A percentile compares a stretch with the other conserved stretches of the same genome.
phyloP scores from a whole-genome alignment of 768 basidiomycete genomes.

The Punctularia strigosozonata region DNA sequence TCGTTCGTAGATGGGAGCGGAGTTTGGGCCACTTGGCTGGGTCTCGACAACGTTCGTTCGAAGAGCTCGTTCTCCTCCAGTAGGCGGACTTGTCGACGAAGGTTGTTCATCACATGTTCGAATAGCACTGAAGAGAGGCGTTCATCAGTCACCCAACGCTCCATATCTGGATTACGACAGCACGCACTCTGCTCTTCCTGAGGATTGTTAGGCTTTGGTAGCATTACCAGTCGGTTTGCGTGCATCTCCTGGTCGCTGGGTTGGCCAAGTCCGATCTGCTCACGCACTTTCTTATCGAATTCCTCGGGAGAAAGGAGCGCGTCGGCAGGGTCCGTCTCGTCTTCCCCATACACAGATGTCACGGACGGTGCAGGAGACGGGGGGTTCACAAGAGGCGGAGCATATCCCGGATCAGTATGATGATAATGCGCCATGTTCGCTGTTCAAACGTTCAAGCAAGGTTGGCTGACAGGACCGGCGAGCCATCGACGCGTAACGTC shows the following conservation, averaged over 20 bases:
- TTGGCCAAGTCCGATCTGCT: conserved; percentile 21
- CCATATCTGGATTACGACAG: not conserved
- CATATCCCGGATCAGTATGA: conserved; percentile 27
- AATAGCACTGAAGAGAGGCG: conserved; percentile 18
- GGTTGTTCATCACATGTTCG: conserved; percentile 24
- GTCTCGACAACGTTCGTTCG: conserved; percentile 25
- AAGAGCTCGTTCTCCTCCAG: conserved; percentile 34
- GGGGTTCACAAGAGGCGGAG: conserved; percentile 31
- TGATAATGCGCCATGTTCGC: conserved; percentile 18
- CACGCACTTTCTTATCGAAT: conserved; percentile 24
- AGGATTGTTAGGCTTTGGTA: conserved; percentile 20
- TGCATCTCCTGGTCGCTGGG: conserved; percentile 25
- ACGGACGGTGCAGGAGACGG: conserved; percentile 36
- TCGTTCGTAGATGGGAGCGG: conserved; percentile 22
- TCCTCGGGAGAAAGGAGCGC: conserved; percentile 23
- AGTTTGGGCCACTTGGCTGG: conserved; percentile 23
- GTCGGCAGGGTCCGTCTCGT: conserved; percentile 32
- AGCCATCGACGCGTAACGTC: too few species aligned
- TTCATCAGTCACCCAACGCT: not conserved
- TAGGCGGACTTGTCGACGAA: conserved; percentile 23
- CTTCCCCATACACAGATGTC: conserved; percentile 33
- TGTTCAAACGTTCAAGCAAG: too few species aligned
- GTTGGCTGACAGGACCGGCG: too few species aligned
- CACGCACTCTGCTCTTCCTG: conserved; percentile 29
- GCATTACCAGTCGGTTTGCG: conserved; percentile 19